Conservation (phyloP, 768 basidiomycete species). For the Scleroderma bovista region DNA sequence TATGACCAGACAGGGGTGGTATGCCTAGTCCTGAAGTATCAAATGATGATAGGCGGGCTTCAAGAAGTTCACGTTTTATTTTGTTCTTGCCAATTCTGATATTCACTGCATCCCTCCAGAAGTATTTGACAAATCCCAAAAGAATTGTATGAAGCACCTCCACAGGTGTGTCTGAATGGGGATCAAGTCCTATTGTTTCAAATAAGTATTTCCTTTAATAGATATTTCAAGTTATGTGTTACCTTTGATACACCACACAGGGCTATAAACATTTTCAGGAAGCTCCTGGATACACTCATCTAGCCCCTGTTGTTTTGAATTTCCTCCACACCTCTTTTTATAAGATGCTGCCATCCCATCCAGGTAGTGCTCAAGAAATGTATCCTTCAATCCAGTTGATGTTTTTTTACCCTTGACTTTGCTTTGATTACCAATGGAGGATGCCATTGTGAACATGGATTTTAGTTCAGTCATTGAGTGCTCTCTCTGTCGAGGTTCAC, state of each 20-base stretch:
- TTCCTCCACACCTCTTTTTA: slow-evolving; percentile 1
- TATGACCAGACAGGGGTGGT: slow-evolving; percentile 6
- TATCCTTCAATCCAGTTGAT: slow-evolving; percentile 8
- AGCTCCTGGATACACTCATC: neutral
- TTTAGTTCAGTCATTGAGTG: neutral
- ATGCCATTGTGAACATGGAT: neutral
- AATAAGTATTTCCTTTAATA: neutral
- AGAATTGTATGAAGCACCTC: slow-evolving; percentile 20
- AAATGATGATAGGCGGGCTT: slow-evolving; percentile 3
- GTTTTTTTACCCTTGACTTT: slow-evolving; percentile 1
- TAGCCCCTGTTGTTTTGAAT: neutral
- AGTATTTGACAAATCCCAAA: slow-evolving; percentile 19
- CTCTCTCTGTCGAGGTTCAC: neutral
- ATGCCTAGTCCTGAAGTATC: slow-evolving; percentile 9
- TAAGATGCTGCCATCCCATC: neutral
- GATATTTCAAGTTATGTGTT: neutral
- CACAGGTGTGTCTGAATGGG: slow-evolving; percentile 15
- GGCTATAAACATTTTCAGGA: slow-evolving; percentile 4
- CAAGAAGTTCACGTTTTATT: slow-evolving; percentile 1
- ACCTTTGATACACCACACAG: slow-evolving; percentile 8
- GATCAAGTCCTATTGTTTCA: slow-evolving; percentile 10
- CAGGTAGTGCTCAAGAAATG: slow-evolving; percentile 5
- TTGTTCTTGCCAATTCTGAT: neutral
- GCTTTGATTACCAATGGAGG: neutral
- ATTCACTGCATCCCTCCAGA: slow-evolving; percentile 13